These are phyloP conservation scores for Cyanophora paradoxa DNA, from an alignment of 78 protist species.

Conservation along the genomic window DNA sequence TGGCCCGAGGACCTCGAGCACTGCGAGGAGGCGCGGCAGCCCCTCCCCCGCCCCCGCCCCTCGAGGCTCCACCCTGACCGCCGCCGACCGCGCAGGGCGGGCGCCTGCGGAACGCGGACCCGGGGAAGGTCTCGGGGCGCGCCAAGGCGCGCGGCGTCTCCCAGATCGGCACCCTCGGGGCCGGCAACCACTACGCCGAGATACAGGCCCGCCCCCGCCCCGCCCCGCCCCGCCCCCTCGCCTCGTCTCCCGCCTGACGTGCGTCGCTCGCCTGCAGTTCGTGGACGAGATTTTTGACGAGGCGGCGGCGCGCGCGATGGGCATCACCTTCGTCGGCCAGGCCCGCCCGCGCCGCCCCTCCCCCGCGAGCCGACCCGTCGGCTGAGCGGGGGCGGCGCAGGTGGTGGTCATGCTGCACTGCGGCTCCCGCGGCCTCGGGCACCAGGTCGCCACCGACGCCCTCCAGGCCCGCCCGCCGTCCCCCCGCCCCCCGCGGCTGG, in stretches of 20 bases:
- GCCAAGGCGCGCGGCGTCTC: slow-evolving; percentile 88
- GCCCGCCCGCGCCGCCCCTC: too few relatives aligned
- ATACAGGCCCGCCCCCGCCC: too few relatives aligned
- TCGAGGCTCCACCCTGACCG: slow-evolving; percentile 75
- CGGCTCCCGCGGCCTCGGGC: slow-evolving; percentile 94
- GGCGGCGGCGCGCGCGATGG: slow-evolving; percentile 73
- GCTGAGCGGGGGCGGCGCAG: too few relatives aligned
- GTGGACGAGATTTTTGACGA: slow-evolving; percentile 83
- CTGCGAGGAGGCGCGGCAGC: background rate
- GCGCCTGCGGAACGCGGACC: slow-evolving; percentile 80
- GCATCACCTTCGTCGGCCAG: too few relatives aligned
- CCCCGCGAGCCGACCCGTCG: too few relatives aligned
- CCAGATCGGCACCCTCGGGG: slow-evolving; percentile 63
- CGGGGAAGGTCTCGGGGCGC: slow-evolving; percentile 54
- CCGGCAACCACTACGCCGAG: slow-evolving; percentile 89
- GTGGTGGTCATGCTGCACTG: slow-evolving; percentile 73
- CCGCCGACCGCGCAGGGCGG: slow-evolving; percentile 52
- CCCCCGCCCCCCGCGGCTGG: too few relatives aligned
- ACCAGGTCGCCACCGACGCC: slow-evolving; percentile 90
- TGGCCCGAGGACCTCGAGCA: slow-evolving; percentile 1
- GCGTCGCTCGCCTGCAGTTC: too few relatives aligned
- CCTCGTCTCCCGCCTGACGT: too few relatives aligned
- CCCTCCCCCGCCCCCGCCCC: too few relatives aligned
- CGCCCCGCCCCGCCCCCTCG: too few relatives aligned
- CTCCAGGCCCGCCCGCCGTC: too few relatives aligned